Evolutionary conservation across 768 basidiomycete species (phyloP).

Genomic region (Dioszegia crocea): DNA sequence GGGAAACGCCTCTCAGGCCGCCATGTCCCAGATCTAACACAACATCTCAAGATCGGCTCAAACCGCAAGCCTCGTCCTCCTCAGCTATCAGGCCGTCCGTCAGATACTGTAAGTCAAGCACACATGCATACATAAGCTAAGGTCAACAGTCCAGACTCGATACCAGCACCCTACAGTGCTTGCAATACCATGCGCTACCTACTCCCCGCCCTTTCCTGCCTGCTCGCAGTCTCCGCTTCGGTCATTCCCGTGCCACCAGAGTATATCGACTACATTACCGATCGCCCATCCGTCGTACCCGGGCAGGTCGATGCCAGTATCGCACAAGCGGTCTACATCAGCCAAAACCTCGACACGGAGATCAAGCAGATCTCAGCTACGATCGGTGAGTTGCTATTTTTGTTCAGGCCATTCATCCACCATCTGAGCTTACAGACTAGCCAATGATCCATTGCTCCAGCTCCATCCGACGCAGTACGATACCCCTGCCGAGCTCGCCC

Average conservation of each 20-base stretch:
- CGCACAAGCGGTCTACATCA: not conserved
- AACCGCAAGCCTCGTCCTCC: no score
- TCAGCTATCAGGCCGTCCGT: no score
- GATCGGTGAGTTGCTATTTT: not conserved
- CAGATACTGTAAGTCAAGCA: no score
- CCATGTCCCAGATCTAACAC: no score
- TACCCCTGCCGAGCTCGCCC: not conserved
- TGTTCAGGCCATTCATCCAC: no score
- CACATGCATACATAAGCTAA: no score
- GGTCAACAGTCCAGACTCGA: no score
- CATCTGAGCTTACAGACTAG: not conserved
- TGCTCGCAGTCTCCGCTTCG: not conserved
- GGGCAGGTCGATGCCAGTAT: not conserved
- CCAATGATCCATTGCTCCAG: not conserved
- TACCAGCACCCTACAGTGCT: no score
- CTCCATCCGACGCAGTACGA: slow-evolving; percentile 1
- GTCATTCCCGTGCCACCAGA: not conserved
- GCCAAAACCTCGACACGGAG: not conserved
- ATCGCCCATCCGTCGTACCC: not conserved
- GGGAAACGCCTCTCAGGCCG: no score
- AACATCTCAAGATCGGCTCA: no score
- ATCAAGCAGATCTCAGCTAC: not conserved
- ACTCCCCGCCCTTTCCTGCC: not conserved
- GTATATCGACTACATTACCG: not conserved
- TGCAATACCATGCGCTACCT: not conserved